Base-by-base conservation (phyloP, 2,329 filamentous ascomycete genomes). In the Colletotrichum sp. region DNA sequence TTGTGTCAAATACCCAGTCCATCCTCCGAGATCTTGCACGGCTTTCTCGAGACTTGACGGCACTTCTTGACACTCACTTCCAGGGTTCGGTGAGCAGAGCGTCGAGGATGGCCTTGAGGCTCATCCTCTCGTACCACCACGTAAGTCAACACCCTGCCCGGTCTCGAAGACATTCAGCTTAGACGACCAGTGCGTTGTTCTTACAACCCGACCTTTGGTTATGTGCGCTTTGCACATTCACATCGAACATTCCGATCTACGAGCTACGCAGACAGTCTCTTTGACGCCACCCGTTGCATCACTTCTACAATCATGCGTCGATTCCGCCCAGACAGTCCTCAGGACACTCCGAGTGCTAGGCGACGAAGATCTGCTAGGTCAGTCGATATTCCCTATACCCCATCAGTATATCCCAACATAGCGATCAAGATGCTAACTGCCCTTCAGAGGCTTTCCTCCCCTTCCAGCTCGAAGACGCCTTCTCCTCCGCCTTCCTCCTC, bases 391-490 rank as follows among this genome's bases (percentile, higher is more conserved):
- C 0, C 44, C 2, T 0, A 3, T 2, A 21, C 12, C 5, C 3
- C n/a, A 5, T 39, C n/a, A 30, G 15, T 0, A 2, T 18, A 15
- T 24, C 34, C 16, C 18, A 76, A 69, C 21, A 74, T 79, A 2
- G 44, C 7, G 78, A 80, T 44, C 21, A 26, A 15, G 2, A n/a
- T n/a, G 57, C 68, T 71, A 13, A 71, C 68, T 1, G 8, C 7
- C 26, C n/a, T 1, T 16, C 44, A 71, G 83, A 84, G 49, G 82
- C 85, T 3, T 86, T 86, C 13, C 28, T 87, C 3, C 85, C 85
- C 0, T 87, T 86, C 15, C 85, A 87, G 59, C 81, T 86, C 13
- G 85, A 87, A 72, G 84, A 85, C 49, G 85, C 85, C 8, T 87
- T 84, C 9, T 86, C 85, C 1, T 86, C 85, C 3, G 83, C 85